These are phyloP conservation scores for Cystofilobasidium macerans DNA, from an alignment of 768 basidiomycete genomes.

Conservation along the genomic window DNA sequence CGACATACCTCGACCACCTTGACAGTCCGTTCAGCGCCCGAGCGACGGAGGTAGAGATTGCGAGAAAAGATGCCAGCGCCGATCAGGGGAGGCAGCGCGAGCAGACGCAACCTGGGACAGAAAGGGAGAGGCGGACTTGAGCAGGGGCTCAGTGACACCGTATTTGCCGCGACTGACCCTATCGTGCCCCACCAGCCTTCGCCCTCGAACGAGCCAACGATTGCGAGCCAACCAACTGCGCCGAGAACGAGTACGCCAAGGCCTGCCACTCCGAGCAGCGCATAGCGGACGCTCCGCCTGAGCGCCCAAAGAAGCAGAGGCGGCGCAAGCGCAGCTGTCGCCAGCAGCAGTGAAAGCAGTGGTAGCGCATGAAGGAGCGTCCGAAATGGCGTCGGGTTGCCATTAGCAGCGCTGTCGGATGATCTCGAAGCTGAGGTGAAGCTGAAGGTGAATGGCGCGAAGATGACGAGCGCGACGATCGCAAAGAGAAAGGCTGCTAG, in stretches of 20 bases:
- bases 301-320: slow-evolving; percentile 13
- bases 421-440: not conserved
- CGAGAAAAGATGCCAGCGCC: not conserved
- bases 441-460: not conserved
- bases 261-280: not conserved
- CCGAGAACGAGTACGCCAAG: not conserved
- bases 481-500: not conserved
- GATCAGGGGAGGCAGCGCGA: slow-evolving; percentile 9
- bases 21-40: slow-evolving; percentile 11
- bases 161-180: slow-evolving; percentile 6
- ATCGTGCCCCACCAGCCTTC: slow-evolving; percentile 22
- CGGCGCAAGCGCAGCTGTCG: not conserved
- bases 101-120: slow-evolving; percentile 10
- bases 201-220: slow-evolving; percentile 18
- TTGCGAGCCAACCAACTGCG: slow-evolving; percentile 13
- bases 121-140: not conserved
- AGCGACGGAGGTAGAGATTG: slow-evolving; percentile 7
- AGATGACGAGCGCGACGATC: not conserved
- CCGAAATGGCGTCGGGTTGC: slow-evolving; percentile 16
- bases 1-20: slow-evolving; percentile 23
- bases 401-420: not conserved
- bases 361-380: slow-evolving; percentile 25
- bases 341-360: slow-evolving; percentile 16
- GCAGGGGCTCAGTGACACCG: not conserved
- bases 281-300: not conserved